Percentiles rank a stretch among this genome's conserved stretches.
Conservation (phyloP, 192 early-diverging fungal genomes). For the Coemansia sp. region DNA sequence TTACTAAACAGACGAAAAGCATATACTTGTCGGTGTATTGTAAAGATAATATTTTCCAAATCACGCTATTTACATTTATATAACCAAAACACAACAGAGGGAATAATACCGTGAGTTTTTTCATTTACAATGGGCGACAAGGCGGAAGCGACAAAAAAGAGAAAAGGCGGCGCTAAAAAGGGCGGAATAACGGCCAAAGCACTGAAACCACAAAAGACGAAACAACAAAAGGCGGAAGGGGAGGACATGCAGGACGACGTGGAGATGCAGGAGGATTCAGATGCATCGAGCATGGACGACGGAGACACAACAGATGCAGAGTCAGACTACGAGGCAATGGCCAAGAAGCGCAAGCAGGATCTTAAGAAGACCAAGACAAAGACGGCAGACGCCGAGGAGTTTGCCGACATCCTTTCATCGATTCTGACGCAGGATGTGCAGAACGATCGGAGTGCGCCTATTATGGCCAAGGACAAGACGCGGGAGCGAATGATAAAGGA, state of each 20-base stretch:
- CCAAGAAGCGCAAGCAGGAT: constrained; percentile 25
- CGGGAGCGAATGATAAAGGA: constrained; percentile 83
- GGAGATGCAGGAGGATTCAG: constrained; percentile 4
- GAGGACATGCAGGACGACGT: neutral
- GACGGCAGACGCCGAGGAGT: constrained; percentile 39
- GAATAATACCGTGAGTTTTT: neutral
- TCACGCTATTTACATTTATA: too few species aligned
- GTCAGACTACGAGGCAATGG: constrained; percentile 43
- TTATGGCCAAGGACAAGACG: constrained; percentile 80
- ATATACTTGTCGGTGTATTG: neutral
- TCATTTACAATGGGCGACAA: neutral
- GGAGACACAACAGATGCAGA: constrained; percentile 23
- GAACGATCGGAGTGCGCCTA: constrained; percentile 57
- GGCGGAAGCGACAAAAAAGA: neutral
- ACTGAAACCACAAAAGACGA: neutral
- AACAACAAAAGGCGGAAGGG: neutral
- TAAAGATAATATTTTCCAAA: constrained; percentile 1
- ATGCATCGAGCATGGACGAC: constrained; percentile 12
- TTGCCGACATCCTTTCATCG: constrained; percentile 33
- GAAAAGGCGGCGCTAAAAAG: neutral
- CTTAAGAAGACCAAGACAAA: constrained; percentile 31
- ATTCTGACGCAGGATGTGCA: constrained; percentile 36
- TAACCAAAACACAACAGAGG: too few species aligned
- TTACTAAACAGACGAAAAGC: neutral
- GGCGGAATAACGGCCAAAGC: constrained; percentile 16